A percentile compares a stretch with the other conserved stretches of the same genome.
Conservation (phyloP, 108 stramenopile species). For the Stephanodiscus minutulus region DNA sequence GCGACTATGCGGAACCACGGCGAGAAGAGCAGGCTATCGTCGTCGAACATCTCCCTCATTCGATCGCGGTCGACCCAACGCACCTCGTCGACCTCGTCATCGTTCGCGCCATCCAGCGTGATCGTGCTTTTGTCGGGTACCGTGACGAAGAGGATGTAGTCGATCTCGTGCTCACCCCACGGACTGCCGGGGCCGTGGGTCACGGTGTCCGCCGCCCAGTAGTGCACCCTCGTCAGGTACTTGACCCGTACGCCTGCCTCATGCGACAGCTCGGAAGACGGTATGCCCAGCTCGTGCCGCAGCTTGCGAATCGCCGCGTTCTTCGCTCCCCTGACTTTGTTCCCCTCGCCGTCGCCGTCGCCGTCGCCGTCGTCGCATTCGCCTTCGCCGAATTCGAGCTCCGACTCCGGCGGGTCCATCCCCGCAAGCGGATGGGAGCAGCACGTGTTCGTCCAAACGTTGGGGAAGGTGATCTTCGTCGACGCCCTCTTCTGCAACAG, state of each 20-base stretch:
- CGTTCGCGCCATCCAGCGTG: slow-evolving; percentile 70
- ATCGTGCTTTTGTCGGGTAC: slow-evolving; percentile 66
- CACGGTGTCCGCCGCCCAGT: slow-evolving; percentile 93
- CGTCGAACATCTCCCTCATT: slow-evolving; percentile 76
- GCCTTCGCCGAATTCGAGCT: slow-evolving; percentile 22
- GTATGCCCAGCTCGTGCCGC: slow-evolving; percentile 95
- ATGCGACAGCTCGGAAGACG: slow-evolving; percentile 56
- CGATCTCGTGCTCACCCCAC: slow-evolving; percentile 99
- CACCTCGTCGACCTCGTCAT: slow-evolving; percentile 89
- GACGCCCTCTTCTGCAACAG: slow-evolving; percentile 95
- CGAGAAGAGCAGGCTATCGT: slow-evolving; percentile 73
- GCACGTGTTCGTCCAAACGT: slow-evolving; percentile 99
- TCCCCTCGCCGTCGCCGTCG: slow-evolving; percentile 57
- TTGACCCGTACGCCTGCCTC: slow-evolving; percentile 68
- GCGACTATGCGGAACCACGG: slow-evolving; percentile 93
- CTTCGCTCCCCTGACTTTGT: slow-evolving; percentile 89
- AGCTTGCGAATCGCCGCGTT: slow-evolving; percentile 96
- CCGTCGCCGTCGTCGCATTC: neutral
- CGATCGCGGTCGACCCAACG: slow-evolving; percentile 70
- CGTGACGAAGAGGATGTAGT: slow-evolving; percentile 91
- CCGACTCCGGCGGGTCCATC: slow-evolving; percentile 83
- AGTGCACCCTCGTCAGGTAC: slow-evolving; percentile 97
- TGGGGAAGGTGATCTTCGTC: slow-evolving; percentile 98
- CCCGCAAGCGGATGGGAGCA: slow-evolving; percentile 97
- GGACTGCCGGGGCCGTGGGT: slow-evolving; percentile 82